A percentile compares a stretch with the other conserved stretches of the same genome.
Conservation (phyloP, 2,329 filamentous ascomycete genomes). For the Monosporascus sp. region DNA sequence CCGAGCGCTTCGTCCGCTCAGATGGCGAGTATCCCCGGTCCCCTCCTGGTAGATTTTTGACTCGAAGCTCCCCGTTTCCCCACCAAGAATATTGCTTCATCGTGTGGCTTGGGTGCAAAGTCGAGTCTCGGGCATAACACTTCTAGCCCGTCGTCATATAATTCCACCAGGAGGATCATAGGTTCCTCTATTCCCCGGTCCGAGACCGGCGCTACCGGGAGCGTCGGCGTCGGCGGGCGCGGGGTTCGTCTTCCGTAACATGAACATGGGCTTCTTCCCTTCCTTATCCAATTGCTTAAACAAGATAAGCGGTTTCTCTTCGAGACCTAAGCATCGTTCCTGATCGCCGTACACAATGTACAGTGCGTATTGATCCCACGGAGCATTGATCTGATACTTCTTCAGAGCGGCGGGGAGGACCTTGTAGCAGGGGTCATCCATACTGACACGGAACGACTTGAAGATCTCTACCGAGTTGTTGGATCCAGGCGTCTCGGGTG, state of each 20-base stretch:
- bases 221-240: slow-evolving; percentile 44
- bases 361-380: slow-evolving; percentile 94
- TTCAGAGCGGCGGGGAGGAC: slow-evolving; percentile 92
- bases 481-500: slow-evolving; percentile 53
- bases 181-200: slow-evolving; percentile 33
- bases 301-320: slow-evolving; percentile 89
- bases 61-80: not conserved
- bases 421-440: slow-evolving; percentile 97
- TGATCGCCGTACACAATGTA: slow-evolving; percentile 99
- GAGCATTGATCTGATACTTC: slow-evolving; percentile 97
- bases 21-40: too few relatives aligned
- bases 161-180: slow-evolving; percentile 58
- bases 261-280: slow-evolving; percentile 98
- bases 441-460: slow-evolving; percentile 96
- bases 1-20: too few relatives aligned
- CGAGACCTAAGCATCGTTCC: slow-evolving; percentile 83
- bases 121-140: not conserved
- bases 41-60: too few relatives aligned
- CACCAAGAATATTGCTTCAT: not conserved
- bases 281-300: slow-evolving; percentile 98
- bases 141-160: slow-evolving; percentile 34
- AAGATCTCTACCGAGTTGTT: slow-evolving; percentile 82
- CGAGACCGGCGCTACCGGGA: slow-evolving; percentile 49
- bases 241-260: slow-evolving; percentile 69
- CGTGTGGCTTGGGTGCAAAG: not conserved